A percentile compares a stretch with the other conserved stretches of the same genome.
These are phyloP conservation scores for Colletotrichum sp. DNA, from an alignment of 2,329 filamentous ascomycete genomes.

Conservation along the genomic window DNA sequence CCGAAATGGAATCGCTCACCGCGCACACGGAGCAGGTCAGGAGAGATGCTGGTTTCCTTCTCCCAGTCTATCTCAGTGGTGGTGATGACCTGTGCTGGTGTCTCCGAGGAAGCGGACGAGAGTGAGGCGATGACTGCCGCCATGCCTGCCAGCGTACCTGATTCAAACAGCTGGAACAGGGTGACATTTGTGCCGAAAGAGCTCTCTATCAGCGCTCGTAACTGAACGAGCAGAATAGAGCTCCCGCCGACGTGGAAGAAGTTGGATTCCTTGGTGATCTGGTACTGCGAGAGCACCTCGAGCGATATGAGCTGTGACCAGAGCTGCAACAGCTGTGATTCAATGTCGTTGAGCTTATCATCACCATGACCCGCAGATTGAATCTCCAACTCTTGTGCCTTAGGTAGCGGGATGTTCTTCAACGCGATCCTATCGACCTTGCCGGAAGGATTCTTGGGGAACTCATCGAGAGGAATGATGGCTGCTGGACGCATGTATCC, in stretches of 20 bases:
- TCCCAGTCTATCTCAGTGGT: slow-evolving; percentile 38
- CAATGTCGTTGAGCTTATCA: background rate
- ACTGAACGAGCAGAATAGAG: slow-evolving; percentile 36
- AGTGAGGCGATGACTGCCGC: slow-evolving; percentile 21
- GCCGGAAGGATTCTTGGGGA: slow-evolving; percentile 32
- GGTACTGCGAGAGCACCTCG: background rate
- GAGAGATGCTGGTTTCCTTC: slow-evolving; percentile 27
- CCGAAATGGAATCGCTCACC: background rate
- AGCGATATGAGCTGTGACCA: background rate
- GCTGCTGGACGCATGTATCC: slow-evolving; percentile 38
- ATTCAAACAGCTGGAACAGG: slow-evolving; percentile 36
- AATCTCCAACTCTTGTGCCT: background rate
- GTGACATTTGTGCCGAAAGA: slow-evolving; percentile 29
- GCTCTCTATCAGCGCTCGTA: slow-evolving; percentile 35
- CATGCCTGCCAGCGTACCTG: slow-evolving; percentile 40
- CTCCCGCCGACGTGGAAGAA: slow-evolving; percentile 43
- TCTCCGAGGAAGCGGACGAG: background rate
- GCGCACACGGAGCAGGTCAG: background rate
- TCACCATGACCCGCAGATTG: background rate
- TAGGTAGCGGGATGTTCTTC: slow-evolving; percentile 26
- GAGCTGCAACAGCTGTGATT: background rate
- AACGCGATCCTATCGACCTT: slow-evolving; percentile 38
- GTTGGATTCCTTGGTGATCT: slow-evolving; percentile 26
- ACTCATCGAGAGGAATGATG: slow-evolving; percentile 26
- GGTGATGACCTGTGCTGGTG: background rate